Percentiles rank a stretch among this genome's conserved stretches.
Conservation (phyloP, 305 asterid species). For the Rubia peregrina region DNA sequence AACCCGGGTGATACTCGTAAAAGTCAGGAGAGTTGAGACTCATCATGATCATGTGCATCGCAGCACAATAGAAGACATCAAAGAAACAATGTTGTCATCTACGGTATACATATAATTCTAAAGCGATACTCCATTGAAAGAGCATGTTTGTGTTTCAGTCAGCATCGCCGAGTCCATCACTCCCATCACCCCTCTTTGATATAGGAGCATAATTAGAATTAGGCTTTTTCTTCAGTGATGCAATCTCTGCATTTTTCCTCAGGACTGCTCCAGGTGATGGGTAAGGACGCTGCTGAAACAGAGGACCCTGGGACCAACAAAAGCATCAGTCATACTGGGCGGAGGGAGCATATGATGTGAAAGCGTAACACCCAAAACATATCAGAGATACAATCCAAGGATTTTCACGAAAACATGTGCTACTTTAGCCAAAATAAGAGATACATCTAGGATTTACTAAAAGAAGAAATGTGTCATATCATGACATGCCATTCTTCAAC, state of each 20-base stretch:
- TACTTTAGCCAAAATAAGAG: not conserved
- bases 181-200: conserved; percentile 98
- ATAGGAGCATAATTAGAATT: conserved; percentile 52
- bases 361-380: not conserved
- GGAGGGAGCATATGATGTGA: not conserved
- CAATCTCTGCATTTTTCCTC: conserved; percentile 85
- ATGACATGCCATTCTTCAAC: not conserved
- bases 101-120: not conserved
- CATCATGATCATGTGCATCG: not conserved
- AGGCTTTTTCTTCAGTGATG: conserved; percentile 68
- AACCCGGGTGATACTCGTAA: not conserved
- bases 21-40: not conserved
- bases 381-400: not conserved
- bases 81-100: not conserved
- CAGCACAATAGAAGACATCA: no score
- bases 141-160: conserved; percentile 45
- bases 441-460: no score
- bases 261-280: conserved; percentile 96
- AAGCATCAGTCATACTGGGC: conserved; percentile 2
- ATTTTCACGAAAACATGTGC: not conserved
- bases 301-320: conserved; percentile 68
- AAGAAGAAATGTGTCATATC: not conserved
- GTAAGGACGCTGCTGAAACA: conserved; percentile 95
- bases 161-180: conserved; percentile 95
- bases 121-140: not conserved